These are phyloP conservation scores for Microcos paniculata DNA, from an alignment of 345 rosid genomes.

Conservation along the genomic window DNA sequence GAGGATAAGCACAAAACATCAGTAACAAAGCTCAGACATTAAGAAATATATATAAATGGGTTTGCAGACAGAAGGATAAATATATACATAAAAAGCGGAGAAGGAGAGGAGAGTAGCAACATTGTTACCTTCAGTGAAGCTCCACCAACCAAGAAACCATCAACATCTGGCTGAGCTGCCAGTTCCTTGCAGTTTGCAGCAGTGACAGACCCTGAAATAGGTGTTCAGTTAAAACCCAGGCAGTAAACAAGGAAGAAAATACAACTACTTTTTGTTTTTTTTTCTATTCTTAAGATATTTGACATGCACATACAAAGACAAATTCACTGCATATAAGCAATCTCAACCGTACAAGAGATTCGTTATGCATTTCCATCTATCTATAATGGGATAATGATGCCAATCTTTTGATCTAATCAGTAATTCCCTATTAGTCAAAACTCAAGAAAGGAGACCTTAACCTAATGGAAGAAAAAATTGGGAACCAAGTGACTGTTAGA, in stretches of 20 bases:
- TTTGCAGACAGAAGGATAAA: background rate
- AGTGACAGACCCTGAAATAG: conserved; percentile 46
- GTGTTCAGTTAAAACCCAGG: background rate
- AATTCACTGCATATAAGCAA: background rate
- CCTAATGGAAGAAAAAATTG: background rate
- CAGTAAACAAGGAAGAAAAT: background rate
- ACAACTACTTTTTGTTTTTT: background rate
- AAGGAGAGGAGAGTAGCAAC: background rate
- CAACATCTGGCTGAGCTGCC: conserved; percentile 50
- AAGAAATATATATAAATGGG: no score
- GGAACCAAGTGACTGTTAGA: background rate
- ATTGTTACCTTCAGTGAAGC: conserved; percentile 43
- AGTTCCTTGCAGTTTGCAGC: conserved; percentile 56
- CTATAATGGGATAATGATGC: background rate
- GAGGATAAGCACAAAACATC: background rate
- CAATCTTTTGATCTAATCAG: background rate
- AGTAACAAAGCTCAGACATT: background rate
- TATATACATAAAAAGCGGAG: no score
- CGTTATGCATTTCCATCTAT: background rate
- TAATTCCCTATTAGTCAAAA: background rate
- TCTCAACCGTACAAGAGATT: background rate
- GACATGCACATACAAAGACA: background rate
- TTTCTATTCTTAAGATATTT: background rate
- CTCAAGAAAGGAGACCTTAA: background rate
- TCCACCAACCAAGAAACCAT: conserved; percentile 42